A percentile compares a stretch with the other conserved stretches of the same genome.
These are phyloP conservation scores for Actinomucor elegans DNA, from an alignment of 371 early-diverging fungal genomes.

Conservation along the genomic window DNA sequence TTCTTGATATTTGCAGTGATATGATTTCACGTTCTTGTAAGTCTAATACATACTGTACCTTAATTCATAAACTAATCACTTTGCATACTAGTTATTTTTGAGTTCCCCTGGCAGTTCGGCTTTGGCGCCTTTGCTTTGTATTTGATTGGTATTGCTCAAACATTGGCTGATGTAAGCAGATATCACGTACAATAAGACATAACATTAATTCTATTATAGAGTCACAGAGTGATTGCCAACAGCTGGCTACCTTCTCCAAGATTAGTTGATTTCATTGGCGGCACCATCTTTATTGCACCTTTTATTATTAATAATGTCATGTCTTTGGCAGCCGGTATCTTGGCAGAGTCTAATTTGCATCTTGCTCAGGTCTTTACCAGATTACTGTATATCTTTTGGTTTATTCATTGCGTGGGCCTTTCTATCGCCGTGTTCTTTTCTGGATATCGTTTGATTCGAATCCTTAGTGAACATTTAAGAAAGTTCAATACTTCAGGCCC, in stretches of 20 bases:
- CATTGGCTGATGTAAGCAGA: conserved; percentile 27
- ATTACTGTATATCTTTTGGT: conserved; percentile 46
- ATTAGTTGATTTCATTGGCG: conserved; percentile 37
- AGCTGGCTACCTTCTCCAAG: conserved; percentile 49
- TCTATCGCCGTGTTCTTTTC: conserved; percentile 33
- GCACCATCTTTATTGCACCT: conserved; percentile 33
- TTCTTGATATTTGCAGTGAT: conserved; percentile 23
- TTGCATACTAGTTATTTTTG: conserved; percentile 21
- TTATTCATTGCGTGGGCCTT: conserved; percentile 33
- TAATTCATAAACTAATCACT: background rate
- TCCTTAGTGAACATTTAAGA: conserved; percentile 30
- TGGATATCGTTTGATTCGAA: conserved; percentile 32
- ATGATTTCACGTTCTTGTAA: conserved; percentile 35
- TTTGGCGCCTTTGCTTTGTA: conserved; percentile 29
- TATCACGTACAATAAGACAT: background rate
- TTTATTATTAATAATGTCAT: conserved; percentile 39
- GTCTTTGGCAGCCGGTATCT: conserved; percentile 39
- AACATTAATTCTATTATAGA: conserved; percentile 16
- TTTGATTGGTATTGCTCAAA: conserved; percentile 33
- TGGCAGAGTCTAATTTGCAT: conserved; percentile 23
- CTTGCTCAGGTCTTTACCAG: conserved; percentile 32
- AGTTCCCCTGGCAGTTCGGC: conserved; percentile 33
- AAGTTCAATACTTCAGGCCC: conserved; percentile 34
- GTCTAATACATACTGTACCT: background rate
- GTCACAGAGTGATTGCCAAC: conserved; percentile 39